A percentile compares a stretch with the other conserved stretches of the same genome.
Conservation (phyloP, 805 yeast genomes). For the Kazachstania africana region DNA sequence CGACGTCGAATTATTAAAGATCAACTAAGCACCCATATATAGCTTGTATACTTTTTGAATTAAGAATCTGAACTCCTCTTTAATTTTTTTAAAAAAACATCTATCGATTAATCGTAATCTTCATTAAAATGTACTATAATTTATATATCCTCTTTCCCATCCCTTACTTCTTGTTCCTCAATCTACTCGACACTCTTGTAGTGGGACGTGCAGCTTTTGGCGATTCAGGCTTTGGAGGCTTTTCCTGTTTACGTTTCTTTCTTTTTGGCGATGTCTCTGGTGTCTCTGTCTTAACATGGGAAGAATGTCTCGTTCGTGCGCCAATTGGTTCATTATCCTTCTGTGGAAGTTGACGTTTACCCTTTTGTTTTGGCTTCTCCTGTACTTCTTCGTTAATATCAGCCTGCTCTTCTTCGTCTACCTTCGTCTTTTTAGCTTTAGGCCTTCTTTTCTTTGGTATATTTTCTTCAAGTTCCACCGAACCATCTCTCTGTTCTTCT, state of each 20-base stretch:
- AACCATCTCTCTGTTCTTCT: constrained; percentile 5
- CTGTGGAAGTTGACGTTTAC: background rate
- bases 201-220: background rate
- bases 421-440: too few species aligned
- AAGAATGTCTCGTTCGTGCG: constrained; percentile 16
- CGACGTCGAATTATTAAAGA: constrained; percentile 59
- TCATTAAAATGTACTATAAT: background rate
- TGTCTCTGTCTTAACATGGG: constrained; percentile 4
- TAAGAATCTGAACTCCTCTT: background rate
- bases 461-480: too few species aligned
- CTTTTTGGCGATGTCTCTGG: constrained; percentile 11
- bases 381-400: background rate
- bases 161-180: constrained; percentile 20
- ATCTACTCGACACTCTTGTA: constrained; percentile 20
- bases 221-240: background rate
- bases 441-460: too few species aligned
- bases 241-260: constrained; percentile 7
- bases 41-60: background rate
- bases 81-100: background rate
- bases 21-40: constrained; percentile 22
- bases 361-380: background rate
- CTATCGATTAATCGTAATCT: too few species aligned
- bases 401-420: constrained; percentile 2
- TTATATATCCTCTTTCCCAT: too few species aligned
- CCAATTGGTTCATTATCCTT: constrained; percentile 11